Conservation (phyloP, 805 yeast genomes). For the Candida qinlingensis region DNA sequence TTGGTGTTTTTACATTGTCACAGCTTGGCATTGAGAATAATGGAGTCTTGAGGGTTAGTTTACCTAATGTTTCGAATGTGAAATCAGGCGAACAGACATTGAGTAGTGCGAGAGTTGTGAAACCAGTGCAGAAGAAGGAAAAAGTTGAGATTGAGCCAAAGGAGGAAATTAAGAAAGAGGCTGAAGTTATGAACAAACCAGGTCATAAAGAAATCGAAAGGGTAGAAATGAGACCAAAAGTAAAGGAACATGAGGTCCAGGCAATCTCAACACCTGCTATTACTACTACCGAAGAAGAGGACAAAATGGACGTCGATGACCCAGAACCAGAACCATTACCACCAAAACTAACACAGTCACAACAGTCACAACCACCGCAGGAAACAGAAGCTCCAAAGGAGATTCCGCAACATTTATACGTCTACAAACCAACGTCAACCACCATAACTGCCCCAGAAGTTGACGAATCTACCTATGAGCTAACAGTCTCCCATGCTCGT, state of each 20-base stretch:
- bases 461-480: slow-evolving; percentile 36
- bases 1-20: slow-evolving; percentile 7
- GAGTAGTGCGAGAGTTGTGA: neutral
- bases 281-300: neutral
- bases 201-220: too few species aligned
- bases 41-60: slow-evolving; percentile 22
- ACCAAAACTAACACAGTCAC: neutral
- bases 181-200: neutral
- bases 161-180: neutral
- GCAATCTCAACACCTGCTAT: neutral
- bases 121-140: neutral
- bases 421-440: slow-evolving; percentile 15
- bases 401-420: slow-evolving; percentile 21
- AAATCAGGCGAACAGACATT: slow-evolving; percentile 1
- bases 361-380: neutral
- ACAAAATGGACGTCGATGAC: neutral
- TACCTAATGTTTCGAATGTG: neutral
- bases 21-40: slow-evolving; percentile 22
- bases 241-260: too few species aligned
- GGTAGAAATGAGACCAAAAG: too few species aligned
- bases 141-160: neutral
- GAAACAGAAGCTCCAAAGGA: slow-evolving; percentile 5
- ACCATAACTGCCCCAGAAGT: slow-evolving; percentile 20
- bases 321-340: neutral
- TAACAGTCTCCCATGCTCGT: slow-evolving; percentile 48